Evolutionary conservation across 768 basidiomycete genomes (phyloP).

Genomic region (Nidula microcarpa): DNA sequence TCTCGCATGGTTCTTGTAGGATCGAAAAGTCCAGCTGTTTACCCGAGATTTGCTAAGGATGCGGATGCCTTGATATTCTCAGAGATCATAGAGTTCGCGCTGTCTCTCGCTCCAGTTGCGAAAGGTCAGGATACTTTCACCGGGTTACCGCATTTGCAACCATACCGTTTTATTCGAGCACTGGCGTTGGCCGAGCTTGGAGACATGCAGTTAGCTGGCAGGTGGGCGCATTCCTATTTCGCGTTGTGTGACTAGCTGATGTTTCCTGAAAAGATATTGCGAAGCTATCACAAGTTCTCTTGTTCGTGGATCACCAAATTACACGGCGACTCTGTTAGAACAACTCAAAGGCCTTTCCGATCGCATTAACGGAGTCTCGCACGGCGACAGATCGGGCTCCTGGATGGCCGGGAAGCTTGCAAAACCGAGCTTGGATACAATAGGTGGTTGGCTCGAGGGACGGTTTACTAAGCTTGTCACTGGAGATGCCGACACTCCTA

Average conservation of each 20-base stretch:
- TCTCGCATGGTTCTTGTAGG: conserved; percentile 74
- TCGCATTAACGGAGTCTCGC: conserved; percentile 68
- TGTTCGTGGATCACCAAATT: conserved; percentile 61
- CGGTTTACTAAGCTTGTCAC: conserved; percentile 93
- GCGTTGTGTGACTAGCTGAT: background rate
- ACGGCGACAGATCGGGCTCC: conserved; percentile 72
- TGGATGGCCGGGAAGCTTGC: conserved; percentile 87
- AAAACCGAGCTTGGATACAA: conserved; percentile 88
- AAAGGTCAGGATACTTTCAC: conserved; percentile 87
- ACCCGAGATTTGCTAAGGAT: conserved; percentile 56
- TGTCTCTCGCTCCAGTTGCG: conserved; percentile 63
- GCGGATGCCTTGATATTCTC: conserved; percentile 78
- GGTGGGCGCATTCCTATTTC: conserved; percentile 37
- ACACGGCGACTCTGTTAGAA: conserved; percentile 61
- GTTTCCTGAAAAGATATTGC: conserved; percentile 67
- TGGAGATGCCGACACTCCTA: conserved; percentile 70
- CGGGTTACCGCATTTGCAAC: conserved; percentile 84
- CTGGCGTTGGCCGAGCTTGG: conserved; percentile 77
- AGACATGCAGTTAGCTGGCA: conserved; percentile 69
- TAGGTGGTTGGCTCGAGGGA: conserved; percentile 91
- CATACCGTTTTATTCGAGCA: conserved; percentile 83
- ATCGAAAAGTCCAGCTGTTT: conserved; percentile 50
- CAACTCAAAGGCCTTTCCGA: conserved; percentile 78
- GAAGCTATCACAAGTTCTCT: conserved; percentile 79
- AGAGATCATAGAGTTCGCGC: conserved; percentile 89